A percentile compares a stretch with the other conserved stretches of the same genome.
Conservation (phyloP, 2,329 filamentous ascomycete genomes). For the Cladosporium sp. region DNA sequence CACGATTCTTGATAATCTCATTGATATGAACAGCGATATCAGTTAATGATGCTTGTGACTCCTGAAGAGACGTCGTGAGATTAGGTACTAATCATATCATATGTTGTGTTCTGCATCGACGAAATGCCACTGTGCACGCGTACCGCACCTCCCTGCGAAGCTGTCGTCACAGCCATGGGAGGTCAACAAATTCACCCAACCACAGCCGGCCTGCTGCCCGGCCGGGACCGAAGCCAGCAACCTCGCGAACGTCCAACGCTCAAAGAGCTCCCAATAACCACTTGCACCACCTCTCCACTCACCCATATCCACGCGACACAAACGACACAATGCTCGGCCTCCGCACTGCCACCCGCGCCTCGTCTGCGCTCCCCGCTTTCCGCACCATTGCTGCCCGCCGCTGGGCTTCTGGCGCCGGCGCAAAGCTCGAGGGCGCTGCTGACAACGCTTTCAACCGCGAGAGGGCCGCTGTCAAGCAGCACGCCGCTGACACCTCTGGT, state of each 20-base stretch:
- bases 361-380: constrained; percentile 10
- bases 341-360: constrained; percentile 10
- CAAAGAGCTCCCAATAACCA: background rate
- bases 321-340: constrained; percentile 12
- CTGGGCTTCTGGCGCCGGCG: constrained; percentile 16
- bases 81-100: no score
- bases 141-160: background rate
- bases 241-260: background rate
- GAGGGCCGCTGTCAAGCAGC: constrained; percentile 82
- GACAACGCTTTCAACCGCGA: constrained; percentile 95
- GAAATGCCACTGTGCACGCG: no score
- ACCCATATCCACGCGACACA: background rate
- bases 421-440: constrained; percentile 51
- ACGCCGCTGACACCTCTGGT: constrained; percentile 83
- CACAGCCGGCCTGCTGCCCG: background rate
- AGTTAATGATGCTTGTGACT: no score
- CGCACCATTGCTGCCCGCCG: constrained; percentile 9
- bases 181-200: background rate
- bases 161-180: background rate
- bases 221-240: background rate
- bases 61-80: no score
- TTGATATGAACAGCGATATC: no score
- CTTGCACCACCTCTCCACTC: constrained; percentile 4
- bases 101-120: no score
- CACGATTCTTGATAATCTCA: no score